These are phyloP conservation scores for Mediolabrus comicus DNA, from an alignment of 108 stramenopile genomes.

Conservation along the genomic window DNA sequence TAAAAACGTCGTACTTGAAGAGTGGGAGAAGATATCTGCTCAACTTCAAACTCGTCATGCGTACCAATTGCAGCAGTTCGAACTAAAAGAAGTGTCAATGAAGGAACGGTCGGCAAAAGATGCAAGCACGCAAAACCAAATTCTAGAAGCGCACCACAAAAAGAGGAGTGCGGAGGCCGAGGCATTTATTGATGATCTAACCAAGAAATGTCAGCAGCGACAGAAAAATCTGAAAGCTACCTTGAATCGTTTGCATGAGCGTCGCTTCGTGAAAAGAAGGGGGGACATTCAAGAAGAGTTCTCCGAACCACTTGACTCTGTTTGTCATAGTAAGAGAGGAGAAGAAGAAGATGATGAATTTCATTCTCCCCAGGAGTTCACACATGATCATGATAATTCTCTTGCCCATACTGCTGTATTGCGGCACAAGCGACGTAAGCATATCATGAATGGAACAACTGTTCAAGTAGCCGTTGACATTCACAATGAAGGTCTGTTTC, in stretches of 20 bases:
- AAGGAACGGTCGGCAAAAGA: conserved; percentile 51
- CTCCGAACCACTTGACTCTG: background rate
- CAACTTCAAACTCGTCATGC: conserved; percentile 56
- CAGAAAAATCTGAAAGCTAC: conserved; percentile 57
- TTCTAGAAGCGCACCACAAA: conserved; percentile 51
- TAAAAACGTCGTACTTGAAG: conserved; percentile 40
- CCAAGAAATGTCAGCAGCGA: conserved; percentile 37
- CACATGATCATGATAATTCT: conserved; percentile 1
- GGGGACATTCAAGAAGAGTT: conserved; percentile 2
- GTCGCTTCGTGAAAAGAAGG: conserved; percentile 40
- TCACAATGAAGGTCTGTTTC: conserved; percentile 81
- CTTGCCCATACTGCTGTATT: conserved; percentile 42
- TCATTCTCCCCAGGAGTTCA: background rate
- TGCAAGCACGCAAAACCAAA: conserved; percentile 47
- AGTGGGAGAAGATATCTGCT: conserved; percentile 49
- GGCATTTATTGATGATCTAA: conserved; percentile 24
- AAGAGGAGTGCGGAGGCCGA: conserved; percentile 51
- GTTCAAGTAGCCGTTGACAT: conserved; percentile 70
- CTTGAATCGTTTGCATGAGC: conserved; percentile 41
- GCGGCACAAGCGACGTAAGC: conserved; percentile 74
- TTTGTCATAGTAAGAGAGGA: no score
- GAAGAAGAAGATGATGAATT: no score
- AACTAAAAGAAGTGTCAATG: conserved; percentile 50
- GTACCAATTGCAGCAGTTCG: conserved; percentile 56
- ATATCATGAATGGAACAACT: conserved; percentile 47